Evolutionary conservation across 108 stramenopile species (phyloP), one percentile per base, ranked within the genome.

Genomic region (Chaetoceros muelleri): DNA sequence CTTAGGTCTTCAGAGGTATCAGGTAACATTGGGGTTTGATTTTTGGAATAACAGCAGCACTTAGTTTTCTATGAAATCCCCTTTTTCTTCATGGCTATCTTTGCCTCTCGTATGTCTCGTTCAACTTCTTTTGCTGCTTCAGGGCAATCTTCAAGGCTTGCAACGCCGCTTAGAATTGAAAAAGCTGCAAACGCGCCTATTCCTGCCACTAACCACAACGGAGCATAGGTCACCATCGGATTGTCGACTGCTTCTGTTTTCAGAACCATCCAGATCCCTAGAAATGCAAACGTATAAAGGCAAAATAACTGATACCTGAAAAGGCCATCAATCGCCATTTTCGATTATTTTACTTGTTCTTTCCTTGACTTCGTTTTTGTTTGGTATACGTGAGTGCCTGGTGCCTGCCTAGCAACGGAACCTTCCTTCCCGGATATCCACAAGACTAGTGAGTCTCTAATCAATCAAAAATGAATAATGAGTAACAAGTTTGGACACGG

Each of bases 111-210:
- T 26, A 90, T 75, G 57, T 90, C 73, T 21, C 8, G 52, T 17
- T 70, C 79, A 28, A 90, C 64, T 53, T 86, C 81, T 18, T 47
- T 49, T 8, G 72, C 70, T 3, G 89, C 89, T 3, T 82, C 83
- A 2, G 73, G 72, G 28, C 67, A 68, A 73, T 87, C 85, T 45
- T 68, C 73, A 55, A 85, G 80, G n/a, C 57, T 81, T 0, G 56
- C 54, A 1, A 85, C 69, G 2, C 75, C 72, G 31, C 66, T 48
- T 3, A 69, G 28, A 8, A 90, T 70, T n/a, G 67, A 72, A 26
- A 30, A n/a, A 1, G 81, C 44, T 17, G 82, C 87, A 69, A 85
- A 90, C 3, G 83, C 3, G 2, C 78, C 87, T 30, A 90, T 46
- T 0, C 28, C 23, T 10, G 72, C 0, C 22, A 87, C 61, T 1